phyloP scores from a whole-genome alignment of 768 basidiomycete genomes.

The Pleurotus eryngii region DNA sequence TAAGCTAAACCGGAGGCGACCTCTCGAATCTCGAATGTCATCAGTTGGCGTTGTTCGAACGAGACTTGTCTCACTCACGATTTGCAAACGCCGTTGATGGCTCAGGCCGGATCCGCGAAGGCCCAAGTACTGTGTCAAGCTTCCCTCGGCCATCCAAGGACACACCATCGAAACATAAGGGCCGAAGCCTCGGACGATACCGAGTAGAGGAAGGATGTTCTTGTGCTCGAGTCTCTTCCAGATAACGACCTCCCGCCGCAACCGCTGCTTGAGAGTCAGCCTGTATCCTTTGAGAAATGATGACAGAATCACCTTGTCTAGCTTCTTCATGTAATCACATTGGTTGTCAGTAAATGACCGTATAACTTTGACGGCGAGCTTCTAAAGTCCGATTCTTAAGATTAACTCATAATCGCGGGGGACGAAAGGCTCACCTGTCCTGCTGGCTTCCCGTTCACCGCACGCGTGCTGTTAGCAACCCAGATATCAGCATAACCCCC shows the following conservation, averaged over 20 bases:
- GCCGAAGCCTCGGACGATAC: conserved; percentile 22
- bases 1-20: neutral
- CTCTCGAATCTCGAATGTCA: neutral
- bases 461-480: neutral
- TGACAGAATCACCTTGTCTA: conserved; percentile 2
- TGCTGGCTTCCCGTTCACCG: neutral
- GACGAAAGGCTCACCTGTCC: neutral
- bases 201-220: conserved; percentile 30
- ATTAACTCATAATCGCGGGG: neutral
- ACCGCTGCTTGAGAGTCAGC: conserved; percentile 12
- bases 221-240: conserved; percentile 26
- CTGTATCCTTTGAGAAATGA: too few species aligned
- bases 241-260: conserved; percentile 25
- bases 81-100: neutral
- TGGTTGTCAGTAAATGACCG: conserved; percentile 2
- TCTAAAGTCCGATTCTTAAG: neutral
- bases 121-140: conserved; percentile 19
- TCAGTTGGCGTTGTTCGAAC: neutral
- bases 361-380: conserved; percentile 10
- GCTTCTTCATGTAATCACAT: conserved; percentile 1
- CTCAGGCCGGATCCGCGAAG: neutral
- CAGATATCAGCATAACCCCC: conserved; percentile 2
- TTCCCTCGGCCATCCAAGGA: conserved; percentile 28
- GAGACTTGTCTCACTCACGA: conserved; percentile 1
- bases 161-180: conserved; percentile 26